A percentile compares a stretch with the other conserved stretches of the same genome.
These are phyloP conservation scores for Boletus fagicola DNA, from an alignment of 768 basidiomycete genomes.

Conservation along the genomic window DNA sequence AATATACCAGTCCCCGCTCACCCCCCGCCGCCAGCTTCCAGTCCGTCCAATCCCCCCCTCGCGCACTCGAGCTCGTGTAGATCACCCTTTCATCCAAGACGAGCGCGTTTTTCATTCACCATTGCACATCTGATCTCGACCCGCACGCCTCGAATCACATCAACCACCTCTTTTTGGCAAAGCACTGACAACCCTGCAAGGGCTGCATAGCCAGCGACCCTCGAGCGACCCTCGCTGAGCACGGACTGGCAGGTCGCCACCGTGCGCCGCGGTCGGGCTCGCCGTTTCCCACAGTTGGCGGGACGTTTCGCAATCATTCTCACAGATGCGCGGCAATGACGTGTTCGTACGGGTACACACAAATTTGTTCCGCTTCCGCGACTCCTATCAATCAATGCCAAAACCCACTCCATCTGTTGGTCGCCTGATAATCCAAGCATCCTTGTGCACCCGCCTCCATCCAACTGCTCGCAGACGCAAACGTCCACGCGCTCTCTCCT, in stretches of 20 bases:
- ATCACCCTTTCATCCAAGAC: not conserved
- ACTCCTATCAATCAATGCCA: constrained; percentile 10
- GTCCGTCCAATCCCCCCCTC: not conserved
- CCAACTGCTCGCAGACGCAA: constrained; percentile 15
- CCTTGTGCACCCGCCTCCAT: not conserved
- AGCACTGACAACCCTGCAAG: not conserved
- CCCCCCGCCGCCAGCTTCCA: not conserved
- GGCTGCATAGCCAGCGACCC: not conserved
- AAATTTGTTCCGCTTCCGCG: too few relatives aligned
- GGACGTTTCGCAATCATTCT: not conserved
- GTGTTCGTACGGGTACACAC: not conserved
- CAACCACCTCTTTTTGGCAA: not conserved
- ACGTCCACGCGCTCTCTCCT: constrained; percentile 21
- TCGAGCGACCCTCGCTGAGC: not conserved
- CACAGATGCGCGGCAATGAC: not conserved
- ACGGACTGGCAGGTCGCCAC: not conserved
- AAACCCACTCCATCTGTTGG: constrained; percentile 24
- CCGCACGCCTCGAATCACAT: not conserved
- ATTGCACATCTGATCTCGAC: not conserved
- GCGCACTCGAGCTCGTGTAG: not conserved
- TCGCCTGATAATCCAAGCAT: constrained; percentile 5
- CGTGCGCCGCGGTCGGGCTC: not conserved
- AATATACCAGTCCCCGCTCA: not conserved
- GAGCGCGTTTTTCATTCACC: not conserved
- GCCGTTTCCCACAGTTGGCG: not conserved